A percentile compares a stretch with the other conserved stretches of the same genome.
Conservation (phyloP, 805 yeast genomes). For the Pichia nakasei region DNA sequence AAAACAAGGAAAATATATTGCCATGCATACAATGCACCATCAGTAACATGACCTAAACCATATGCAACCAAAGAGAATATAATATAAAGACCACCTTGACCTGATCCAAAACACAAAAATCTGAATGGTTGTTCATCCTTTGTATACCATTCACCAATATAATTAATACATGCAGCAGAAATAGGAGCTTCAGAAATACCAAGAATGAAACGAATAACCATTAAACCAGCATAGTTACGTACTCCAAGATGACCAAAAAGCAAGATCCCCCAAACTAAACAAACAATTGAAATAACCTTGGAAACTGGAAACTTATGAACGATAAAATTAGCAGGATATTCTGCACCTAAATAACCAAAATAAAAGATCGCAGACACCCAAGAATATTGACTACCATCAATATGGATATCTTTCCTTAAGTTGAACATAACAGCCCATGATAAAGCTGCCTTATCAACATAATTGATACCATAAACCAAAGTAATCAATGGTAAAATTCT, state of each 20-base stretch:
- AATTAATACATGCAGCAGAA: slow-evolving; percentile 36
- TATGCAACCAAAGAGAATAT: slow-evolving; percentile 29
- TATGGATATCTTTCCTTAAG: slow-evolving; percentile 35
- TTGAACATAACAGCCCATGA: slow-evolving; percentile 42
- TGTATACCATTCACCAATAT: slow-evolving; percentile 42
- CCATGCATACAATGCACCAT: slow-evolving; percentile 30
- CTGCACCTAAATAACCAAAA: slow-evolving; percentile 39
- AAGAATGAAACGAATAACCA: slow-evolving; percentile 31
- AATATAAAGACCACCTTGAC: slow-evolving; percentile 37
- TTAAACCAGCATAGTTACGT: slow-evolving; percentile 36
- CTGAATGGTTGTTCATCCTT: slow-evolving; percentile 36
- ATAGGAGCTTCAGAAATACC: slow-evolving; percentile 32
- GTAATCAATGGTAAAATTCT: slow-evolving; percentile 22
- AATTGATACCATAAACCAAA: slow-evolving; percentile 22
- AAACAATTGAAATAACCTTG: slow-evolving; percentile 23
- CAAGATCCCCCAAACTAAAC: slow-evolving; percentile 28
- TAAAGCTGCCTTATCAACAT: slow-evolving; percentile 44
- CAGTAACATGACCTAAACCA: slow-evolving; percentile 17
- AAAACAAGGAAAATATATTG: slow-evolving; percentile 39
- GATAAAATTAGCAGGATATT: slow-evolving; percentile 35
- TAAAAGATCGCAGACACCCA: slow-evolving; percentile 40
- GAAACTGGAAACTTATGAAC: slow-evolving; percentile 31
- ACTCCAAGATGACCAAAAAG: slow-evolving; percentile 36
- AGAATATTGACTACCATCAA: slow-evolving; percentile 34
- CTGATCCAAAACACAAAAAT: slow-evolving; percentile 19